Conservation (phyloP, 2,329 filamentous ascomycete species). For the Nemania sp. region DNA sequence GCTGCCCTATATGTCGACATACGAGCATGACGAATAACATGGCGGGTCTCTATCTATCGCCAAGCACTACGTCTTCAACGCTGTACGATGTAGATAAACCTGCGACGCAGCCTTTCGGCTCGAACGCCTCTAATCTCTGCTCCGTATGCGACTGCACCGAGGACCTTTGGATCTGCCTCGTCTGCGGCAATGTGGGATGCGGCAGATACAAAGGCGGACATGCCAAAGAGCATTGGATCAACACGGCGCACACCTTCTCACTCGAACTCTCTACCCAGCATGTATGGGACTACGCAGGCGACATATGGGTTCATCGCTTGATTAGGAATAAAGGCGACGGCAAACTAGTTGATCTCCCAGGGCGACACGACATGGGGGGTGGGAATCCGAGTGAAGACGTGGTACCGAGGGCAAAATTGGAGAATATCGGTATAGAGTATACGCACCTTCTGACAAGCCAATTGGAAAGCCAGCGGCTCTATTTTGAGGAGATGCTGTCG, state of each 20-base stretch:
- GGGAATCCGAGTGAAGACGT: conserved; percentile 62
- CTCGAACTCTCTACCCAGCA: conserved; percentile 93
- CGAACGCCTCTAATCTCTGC: conserved; percentile 71
- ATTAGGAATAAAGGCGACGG: conserved; percentile 93
- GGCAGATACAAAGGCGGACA: conserved; percentile 93
- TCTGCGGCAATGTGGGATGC: conserved; percentile 91
- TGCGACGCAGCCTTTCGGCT: conserved; percentile 61
- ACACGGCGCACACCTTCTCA: conserved; percentile 86
- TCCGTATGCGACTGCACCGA: conserved; percentile 76
- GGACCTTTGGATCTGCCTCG: conserved; percentile 94
- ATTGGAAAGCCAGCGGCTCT: conserved; percentile 87
- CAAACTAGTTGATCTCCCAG: conserved; percentile 88
- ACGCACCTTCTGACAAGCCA: conserved; percentile 92
- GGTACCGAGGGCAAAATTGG: conserved; percentile 70
- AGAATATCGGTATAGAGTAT: conserved; percentile 89
- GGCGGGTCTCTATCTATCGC: conserved; percentile 29
- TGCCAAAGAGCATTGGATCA: conserved; percentile 90
- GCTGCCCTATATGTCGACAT: conserved; percentile 93
- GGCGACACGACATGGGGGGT: conserved; percentile 43
- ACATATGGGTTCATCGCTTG: conserved; percentile 93
- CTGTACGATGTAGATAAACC: conserved; percentile 54
- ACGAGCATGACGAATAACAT: conserved; percentile 57
- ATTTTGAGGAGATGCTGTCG: conserved; percentile 91
- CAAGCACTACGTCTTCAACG: conserved; percentile 30
- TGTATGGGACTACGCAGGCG: conserved; percentile 96